phyloP scores from a whole-genome alignment of 2,329 filamentous ascomycete genomes.

The Alternaria arbusti region DNA sequence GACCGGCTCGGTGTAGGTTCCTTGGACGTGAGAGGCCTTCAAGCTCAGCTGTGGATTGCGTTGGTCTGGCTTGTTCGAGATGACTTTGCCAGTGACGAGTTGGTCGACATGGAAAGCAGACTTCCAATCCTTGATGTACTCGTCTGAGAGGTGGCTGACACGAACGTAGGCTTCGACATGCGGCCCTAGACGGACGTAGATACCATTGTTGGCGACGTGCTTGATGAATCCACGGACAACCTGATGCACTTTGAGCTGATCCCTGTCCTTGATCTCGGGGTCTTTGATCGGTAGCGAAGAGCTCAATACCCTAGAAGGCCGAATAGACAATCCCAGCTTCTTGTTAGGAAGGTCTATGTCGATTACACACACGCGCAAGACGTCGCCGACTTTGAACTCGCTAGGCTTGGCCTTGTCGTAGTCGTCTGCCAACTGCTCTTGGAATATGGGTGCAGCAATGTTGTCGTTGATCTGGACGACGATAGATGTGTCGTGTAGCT shows the following conservation, averaged over 20 bases:
- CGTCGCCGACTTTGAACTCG: constrained; percentile 80
- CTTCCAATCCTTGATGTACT: constrained; percentile 95
- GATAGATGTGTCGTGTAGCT: constrained; percentile 81
- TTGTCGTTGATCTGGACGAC: constrained; percentile 84
- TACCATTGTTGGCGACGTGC: constrained; percentile 84
- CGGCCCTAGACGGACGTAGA: constrained; percentile 85
- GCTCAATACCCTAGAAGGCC: constrained; percentile 87
- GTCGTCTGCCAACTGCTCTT: constrained; percentile 86
- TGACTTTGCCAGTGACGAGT: constrained; percentile 85
- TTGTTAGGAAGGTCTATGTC: constrained; percentile 85
- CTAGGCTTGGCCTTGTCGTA: constrained; percentile 80
- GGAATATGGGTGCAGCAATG: constrained; percentile 78
- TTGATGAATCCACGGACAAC: constrained; percentile 91
- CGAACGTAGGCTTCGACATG: constrained; percentile 82
- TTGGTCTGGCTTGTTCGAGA: constrained; percentile 70
- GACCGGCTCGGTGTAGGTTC: constrained; percentile 75
- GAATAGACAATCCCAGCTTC: constrained; percentile 77
- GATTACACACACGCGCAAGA: constrained; percentile 85
- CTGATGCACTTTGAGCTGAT: constrained; percentile 78
- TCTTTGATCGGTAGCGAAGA: constrained; percentile 83
- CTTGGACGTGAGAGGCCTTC: constrained; percentile 82
- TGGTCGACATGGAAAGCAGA: constrained; percentile 85
- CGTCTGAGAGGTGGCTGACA: constrained; percentile 87
- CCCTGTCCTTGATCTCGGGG: constrained; percentile 72
- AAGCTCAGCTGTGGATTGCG: constrained; percentile 84